These are phyloP conservation scores for Dactylella cylindrospora DNA, from an alignment of 2,329 filamentous ascomycete genomes.

Conservation along the genomic window DNA sequence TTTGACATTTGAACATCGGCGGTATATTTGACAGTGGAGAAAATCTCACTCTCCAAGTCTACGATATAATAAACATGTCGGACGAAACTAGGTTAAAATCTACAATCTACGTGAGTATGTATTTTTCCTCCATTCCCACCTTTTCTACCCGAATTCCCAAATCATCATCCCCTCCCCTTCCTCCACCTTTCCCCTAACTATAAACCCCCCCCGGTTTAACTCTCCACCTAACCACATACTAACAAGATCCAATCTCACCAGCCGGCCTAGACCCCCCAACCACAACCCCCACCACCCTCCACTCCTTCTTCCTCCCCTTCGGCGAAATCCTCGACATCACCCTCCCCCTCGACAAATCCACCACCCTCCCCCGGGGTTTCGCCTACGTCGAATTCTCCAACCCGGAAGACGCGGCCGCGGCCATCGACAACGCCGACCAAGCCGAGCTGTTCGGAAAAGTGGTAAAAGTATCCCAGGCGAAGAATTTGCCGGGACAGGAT, in stretches of 20 bases:
- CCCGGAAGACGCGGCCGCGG: conserved; percentile 81
- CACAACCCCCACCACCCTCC: conserved; percentile 73
- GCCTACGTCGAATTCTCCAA: conserved; percentile 95
- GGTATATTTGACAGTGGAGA: no score
- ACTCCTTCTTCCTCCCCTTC: conserved; percentile 93
- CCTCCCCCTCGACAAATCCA: conserved; percentile 77
- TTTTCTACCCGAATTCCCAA: background rate
- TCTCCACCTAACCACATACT: no score
- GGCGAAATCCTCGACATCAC: conserved; percentile 92
- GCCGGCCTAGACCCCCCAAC: conserved; percentile 75
- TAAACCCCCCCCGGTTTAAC: background rate
- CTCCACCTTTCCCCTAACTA: background rate
- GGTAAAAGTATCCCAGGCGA: conserved; percentile 88
- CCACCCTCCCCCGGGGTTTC: conserved; percentile 78
- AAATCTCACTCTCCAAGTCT: no score
- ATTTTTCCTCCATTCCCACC: background rate
- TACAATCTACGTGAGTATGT: conserved; percentile 72
- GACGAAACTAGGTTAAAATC: conserved; percentile 82
- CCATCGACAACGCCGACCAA: conserved; percentile 99
- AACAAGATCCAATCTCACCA: conserved; percentile 7
- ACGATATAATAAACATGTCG: conserved; percentile 70
- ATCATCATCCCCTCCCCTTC: background rate
- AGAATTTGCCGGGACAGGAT: conserved; percentile 52
- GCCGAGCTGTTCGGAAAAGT: conserved; percentile 89
- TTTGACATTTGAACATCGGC: no score